Evolutionary conservation across 345 rosid species (phyloP).

Genomic region (Rubroshorea leprosula): DNA sequence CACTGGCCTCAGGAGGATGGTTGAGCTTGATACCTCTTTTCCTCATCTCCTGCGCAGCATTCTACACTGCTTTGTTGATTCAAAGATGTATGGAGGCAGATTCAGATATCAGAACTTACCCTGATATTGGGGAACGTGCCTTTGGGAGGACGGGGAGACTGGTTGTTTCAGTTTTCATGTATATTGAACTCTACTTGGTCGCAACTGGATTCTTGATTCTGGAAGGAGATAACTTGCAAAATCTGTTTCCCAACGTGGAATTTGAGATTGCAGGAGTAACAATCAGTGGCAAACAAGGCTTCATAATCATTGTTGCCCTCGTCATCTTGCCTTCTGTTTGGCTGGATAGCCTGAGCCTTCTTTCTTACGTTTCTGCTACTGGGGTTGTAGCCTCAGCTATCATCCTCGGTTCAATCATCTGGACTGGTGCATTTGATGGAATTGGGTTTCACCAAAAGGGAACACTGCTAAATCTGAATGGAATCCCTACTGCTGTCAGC

Average conservation of each 20-base stretch:
- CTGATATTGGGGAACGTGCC: conserved; percentile 78
- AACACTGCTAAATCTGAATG: conserved; percentile 35
- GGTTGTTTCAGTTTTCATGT: conserved; percentile 55
- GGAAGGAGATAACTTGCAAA: conserved; percentile 82
- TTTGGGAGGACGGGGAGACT: conserved; percentile 67
- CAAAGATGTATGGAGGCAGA: conserved; percentile 77
- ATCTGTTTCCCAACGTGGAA: conserved; percentile 43
- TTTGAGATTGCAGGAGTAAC: conserved; percentile 41
- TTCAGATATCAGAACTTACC: conserved; percentile 57
- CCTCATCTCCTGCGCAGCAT: conserved; percentile 46
- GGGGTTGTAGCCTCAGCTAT: conserved; percentile 80
- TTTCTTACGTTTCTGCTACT: conserved; percentile 80
- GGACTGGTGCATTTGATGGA: conserved; percentile 69
- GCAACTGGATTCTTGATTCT: conserved; percentile 80
- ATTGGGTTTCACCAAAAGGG: conserved; percentile 58
- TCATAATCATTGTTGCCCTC: conserved; percentile 56
- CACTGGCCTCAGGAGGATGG: conserved; percentile 94
- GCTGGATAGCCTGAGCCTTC: conserved; percentile 67
- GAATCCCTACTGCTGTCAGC: conserved; percentile 72
- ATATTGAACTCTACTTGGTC: conserved; percentile 71
- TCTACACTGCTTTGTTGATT: conserved; percentile 65
- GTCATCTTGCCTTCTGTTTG: conserved; percentile 75
- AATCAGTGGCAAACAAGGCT: conserved; percentile 46
- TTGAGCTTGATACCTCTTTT: conserved; percentile 58
- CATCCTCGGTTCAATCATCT: conserved; percentile 61